Percentiles rank a stretch among this genome's conserved stretches.
Conservation (phyloP, 306 rosid species). For the Abrus precatorius region DNA sequence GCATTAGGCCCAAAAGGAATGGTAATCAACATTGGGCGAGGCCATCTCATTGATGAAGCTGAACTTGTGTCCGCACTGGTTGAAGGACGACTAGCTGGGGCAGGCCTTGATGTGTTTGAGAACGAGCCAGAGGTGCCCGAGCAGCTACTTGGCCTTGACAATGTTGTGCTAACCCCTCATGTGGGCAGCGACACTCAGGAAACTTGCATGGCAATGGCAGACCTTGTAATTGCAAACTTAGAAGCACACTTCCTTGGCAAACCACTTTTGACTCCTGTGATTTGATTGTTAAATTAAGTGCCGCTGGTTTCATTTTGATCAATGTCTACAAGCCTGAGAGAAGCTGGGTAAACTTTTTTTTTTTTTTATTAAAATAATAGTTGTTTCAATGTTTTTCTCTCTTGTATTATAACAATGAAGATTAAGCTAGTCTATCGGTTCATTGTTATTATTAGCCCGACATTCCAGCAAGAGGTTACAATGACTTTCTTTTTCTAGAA, state of each 20-base stretch:
- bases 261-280: conserved; percentile 65
- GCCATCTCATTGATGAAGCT: conserved; percentile 54
- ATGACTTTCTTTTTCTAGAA: no score
- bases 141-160: conserved; percentile 60
- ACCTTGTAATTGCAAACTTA: conserved; percentile 69
- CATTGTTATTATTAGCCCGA: no score
- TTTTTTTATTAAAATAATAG: background rate
- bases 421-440: no score
- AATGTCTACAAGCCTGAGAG: background rate
- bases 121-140: conserved; percentile 71
- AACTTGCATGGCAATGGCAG: conserved; percentile 73
- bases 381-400: no score
- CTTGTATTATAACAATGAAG: no score
- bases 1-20: conserved; percentile 77
- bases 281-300: conserved; percentile 41
- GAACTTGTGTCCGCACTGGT: conserved; percentile 71
- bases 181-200: conserved; percentile 70
- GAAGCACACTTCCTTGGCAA: conserved; percentile 65
- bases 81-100: conserved; percentile 73
- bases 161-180: conserved; percentile 75
- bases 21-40: conserved; percentile 74
- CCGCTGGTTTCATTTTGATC: background rate
- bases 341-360: background rate
- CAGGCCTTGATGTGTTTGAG: conserved; percentile 82
- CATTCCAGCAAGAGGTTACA: no score